A percentile compares a stretch with the other conserved stretches of the same genome.
phyloP scores from a whole-genome alignment of 306 rosid species.

The Quercus rubra region DNA sequence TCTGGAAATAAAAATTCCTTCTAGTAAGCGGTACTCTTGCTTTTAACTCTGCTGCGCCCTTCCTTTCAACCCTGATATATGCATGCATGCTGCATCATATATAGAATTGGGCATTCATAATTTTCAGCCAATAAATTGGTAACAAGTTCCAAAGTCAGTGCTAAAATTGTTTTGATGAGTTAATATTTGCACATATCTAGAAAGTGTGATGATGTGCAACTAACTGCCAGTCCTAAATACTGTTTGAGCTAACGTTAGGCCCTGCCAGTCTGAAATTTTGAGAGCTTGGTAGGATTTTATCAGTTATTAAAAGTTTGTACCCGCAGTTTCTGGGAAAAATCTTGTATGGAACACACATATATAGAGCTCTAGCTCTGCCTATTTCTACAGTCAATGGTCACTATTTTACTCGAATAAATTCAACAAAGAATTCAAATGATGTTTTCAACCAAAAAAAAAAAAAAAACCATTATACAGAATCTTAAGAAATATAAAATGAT shows the following conservation, averaged over 20 bases:
- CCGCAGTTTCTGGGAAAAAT: background rate
- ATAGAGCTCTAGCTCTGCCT: background rate
- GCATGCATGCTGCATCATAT: background rate
- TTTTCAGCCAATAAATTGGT: background rate
- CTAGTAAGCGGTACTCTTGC: background rate
- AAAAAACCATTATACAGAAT: background rate
- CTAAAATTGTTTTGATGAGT: background rate
- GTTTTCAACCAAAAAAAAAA: background rate
- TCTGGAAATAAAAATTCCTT: background rate
- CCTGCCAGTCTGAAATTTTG: background rate
- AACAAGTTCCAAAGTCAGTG: background rate
- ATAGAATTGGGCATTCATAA: background rate
- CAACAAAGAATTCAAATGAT: background rate
- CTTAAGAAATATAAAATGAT: background rate
- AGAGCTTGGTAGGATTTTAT: background rate
- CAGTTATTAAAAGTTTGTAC: background rate
- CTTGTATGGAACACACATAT: background rate
- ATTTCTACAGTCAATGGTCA: background rate
- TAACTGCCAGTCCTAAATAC: background rate
- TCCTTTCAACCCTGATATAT: background rate
- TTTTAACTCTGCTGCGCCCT: background rate
- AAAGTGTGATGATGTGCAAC: background rate
- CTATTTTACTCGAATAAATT: background rate
- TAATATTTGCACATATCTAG: background rate
- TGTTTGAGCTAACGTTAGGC: background rate